These are phyloP conservation scores for Trichoderma brevicompactum DNA, from an alignment of 2,329 filamentous ascomycete genomes.

Conservation along the genomic window DNA sequence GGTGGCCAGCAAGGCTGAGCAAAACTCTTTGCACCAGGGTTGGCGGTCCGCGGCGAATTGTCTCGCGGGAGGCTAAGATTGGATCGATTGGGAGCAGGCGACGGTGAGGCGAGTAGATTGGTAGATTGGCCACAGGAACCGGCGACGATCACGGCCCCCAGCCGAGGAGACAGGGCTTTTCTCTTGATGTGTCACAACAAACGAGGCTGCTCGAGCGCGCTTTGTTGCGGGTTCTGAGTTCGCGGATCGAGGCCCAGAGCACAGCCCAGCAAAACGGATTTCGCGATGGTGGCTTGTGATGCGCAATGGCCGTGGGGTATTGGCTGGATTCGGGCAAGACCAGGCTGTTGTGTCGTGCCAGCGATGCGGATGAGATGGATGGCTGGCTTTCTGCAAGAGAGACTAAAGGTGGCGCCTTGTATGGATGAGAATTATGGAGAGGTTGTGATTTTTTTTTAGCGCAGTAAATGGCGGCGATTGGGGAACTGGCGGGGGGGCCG, in stretches of 20 bases:
- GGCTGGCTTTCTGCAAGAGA: conserved; percentile 11
- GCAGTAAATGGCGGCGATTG: neutral
- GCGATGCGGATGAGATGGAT: conserved; percentile 22
- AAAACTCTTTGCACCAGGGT: neutral
- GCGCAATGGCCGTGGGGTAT: neutral
- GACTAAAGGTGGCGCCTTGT: neutral
- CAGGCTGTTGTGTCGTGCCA: conserved; percentile 23
- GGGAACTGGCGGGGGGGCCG: conserved; percentile 10
- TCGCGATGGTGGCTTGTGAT: conserved; percentile 18
- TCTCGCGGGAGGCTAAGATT: conserved; percentile 17
- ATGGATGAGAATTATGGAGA: conserved; percentile 28
- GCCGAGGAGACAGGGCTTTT: conserved; percentile 7
- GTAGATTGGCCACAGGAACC: conserved; percentile 14
- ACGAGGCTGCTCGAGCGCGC: conserved; percentile 17
- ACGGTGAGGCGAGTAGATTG: neutral
- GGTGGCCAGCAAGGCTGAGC: conserved; percentile 28
- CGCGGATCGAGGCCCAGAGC: neutral
- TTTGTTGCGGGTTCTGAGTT: neutral
- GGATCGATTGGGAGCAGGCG: conserved; percentile 3
- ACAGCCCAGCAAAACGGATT: neutral
- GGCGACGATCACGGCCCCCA: conserved; percentile 20
- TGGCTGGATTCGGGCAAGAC: conserved; percentile 22
- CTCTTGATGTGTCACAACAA: neutral
- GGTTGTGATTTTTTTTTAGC: neutral
- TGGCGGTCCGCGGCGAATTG: conserved; percentile 7